Evolutionary conservation across 192 early-diverging fungal genomes (phyloP).

Genomic region (Gigaspora rosea): DNA sequence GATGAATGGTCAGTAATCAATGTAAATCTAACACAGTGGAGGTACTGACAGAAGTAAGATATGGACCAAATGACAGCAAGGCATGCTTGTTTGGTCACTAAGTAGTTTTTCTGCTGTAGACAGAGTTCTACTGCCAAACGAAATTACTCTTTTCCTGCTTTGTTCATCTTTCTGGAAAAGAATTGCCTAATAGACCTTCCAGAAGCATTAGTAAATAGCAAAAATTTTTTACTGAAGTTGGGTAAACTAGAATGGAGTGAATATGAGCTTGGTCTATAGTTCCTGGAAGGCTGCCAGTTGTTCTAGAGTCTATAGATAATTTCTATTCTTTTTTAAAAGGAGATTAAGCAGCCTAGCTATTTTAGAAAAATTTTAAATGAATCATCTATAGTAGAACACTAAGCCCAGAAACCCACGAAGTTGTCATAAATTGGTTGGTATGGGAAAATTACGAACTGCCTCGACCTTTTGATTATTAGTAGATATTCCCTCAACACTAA

Average conservation of each 20-base stretch:
- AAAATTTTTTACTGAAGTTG: not conserved
- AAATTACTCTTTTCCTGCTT: not conserved
- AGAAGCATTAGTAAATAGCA: not conserved
- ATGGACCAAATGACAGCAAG: conserved; percentile 11
- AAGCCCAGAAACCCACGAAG: no score
- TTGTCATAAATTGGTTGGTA: no score
- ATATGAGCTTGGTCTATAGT: not conserved
- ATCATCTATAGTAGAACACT: not conserved
- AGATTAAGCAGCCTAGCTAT: not conserved
- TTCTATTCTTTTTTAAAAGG: not conserved
- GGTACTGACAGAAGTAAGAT: conserved; percentile 28
- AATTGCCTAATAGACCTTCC: not conserved
- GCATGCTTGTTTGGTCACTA: not conserved
- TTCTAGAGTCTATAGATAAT: not conserved
- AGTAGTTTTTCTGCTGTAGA: conserved; percentile 4
- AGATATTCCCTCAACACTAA: not conserved
- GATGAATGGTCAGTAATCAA: no score
- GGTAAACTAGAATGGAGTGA: not conserved
- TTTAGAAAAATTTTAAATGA: conserved; percentile 8
- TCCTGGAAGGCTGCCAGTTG: not conserved
- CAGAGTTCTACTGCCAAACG: not conserved
- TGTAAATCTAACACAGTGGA: no score
- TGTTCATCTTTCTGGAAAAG: not conserved
- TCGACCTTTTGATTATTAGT: conserved; percentile 14
- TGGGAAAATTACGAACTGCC: conserved; percentile 12